phyloP scores from a whole-genome alignment of 169 alveolate genomes.

The Pseudocohnilembus persalinus region DNA sequence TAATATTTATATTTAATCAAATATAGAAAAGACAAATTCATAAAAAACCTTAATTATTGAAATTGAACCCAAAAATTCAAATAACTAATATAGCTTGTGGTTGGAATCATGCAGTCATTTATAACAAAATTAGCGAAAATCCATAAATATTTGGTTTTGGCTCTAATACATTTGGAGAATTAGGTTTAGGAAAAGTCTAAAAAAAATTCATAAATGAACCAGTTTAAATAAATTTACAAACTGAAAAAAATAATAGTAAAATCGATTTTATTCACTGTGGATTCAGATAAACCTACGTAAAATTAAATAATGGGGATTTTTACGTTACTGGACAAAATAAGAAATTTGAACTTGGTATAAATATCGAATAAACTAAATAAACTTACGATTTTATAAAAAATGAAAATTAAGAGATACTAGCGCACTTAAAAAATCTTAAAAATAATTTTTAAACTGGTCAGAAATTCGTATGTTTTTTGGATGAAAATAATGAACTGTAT shows the following conservation, averaged over 20 bases:
- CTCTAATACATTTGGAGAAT: neutral
- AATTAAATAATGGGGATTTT: neutral
- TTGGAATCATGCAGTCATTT: neutral
- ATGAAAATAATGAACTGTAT: neutral
- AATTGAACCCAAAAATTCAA: neutral
- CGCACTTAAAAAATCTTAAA: neutral
- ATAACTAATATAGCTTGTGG: neutral
- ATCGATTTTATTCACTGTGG: neutral
- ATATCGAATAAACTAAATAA: neutral
- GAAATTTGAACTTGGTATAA: neutral
- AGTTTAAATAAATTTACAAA: too few relatives aligned
- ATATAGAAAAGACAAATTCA: neutral
- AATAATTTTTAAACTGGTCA: neutral
- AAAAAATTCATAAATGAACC: neutral
- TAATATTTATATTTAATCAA: too few relatives aligned
- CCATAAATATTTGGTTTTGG: neutral
- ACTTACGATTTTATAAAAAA: neutral
- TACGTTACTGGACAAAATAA: neutral
- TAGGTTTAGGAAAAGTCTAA: neutral
- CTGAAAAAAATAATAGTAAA: neutral
- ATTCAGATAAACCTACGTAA: neutral
- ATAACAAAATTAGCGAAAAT: neutral
- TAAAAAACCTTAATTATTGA: neutral
- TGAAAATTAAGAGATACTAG: neutral
- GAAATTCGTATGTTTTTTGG: neutral